These are phyloP conservation scores for Diaporthe capsici DNA, from an alignment of 2,329 filamentous ascomycete genomes.

Conservation along the genomic window DNA sequence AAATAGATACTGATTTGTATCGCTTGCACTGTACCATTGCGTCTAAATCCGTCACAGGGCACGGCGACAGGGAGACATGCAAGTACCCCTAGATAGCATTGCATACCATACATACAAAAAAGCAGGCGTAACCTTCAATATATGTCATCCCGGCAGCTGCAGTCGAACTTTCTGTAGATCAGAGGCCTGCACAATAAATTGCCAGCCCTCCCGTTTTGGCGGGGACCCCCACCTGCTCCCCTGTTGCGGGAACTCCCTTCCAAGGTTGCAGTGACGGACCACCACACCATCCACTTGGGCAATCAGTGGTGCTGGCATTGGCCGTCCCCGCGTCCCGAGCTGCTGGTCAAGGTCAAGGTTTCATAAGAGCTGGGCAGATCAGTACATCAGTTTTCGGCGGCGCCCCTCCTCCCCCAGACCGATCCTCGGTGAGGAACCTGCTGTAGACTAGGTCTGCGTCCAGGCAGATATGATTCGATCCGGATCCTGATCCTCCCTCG, in stretches of 20 bases:
- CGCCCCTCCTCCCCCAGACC: background rate
- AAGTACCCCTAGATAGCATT: conserved; percentile 6
- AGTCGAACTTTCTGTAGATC: background rate
- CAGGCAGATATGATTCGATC: background rate
- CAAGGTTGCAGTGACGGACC: conserved; percentile 18
- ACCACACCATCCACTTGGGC: background rate
- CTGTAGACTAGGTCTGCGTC: background rate
- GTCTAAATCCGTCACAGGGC: background rate
- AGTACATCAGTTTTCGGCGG: background rate
- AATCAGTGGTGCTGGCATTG: conserved; percentile 1
- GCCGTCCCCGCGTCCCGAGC: conserved; percentile 19
- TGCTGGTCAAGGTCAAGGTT: conserved; percentile 31
- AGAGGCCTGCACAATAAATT: conserved; percentile 1
- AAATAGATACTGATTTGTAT: background rate
- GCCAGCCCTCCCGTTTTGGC: conserved; percentile 8
- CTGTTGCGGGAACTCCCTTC: conserved; percentile 26
- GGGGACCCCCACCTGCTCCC: conserved; percentile 27
- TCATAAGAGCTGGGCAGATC: conserved; percentile 22
- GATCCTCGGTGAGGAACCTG: background rate
- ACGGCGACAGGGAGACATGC: background rate
- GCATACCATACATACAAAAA: background rate
- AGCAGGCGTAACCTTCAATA: background rate
- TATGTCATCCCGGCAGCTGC: background rate
- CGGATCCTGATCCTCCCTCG: conserved; percentile 7
- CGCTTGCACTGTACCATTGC: background rate